phyloP scores from a whole-genome alignment of 129 eudicot species.

The Chrysanthemum makinoi region DNA sequence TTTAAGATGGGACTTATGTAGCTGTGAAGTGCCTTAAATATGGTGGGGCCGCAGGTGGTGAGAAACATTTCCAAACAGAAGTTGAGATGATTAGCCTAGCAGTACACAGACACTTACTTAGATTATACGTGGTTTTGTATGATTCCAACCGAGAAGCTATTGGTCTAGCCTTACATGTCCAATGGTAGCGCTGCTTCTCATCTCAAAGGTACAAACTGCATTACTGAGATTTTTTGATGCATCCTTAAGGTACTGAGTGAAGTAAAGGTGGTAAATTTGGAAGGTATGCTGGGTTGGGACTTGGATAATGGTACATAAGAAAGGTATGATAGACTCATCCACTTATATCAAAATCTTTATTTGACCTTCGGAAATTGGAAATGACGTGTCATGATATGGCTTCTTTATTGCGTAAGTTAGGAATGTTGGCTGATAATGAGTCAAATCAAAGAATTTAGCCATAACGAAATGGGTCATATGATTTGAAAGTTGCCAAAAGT shows the following conservation, averaged over 20 bases:
- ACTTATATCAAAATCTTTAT: too few relatives aligned
- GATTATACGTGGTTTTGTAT: slow-evolving; percentile 73
- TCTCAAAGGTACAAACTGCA: slow-evolving; percentile 57
- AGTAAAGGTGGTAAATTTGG: background rate
- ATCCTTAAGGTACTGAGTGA: background rate
- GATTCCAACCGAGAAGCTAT: slow-evolving; percentile 69
- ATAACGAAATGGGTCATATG: too few relatives aligned
- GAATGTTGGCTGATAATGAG: too few relatives aligned
- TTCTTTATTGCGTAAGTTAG: too few relatives aligned
- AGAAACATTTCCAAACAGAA: slow-evolving; percentile 73
- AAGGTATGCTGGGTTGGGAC: too few relatives aligned
- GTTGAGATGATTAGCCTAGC: slow-evolving; percentile 91
- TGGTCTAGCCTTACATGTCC: slow-evolving; percentile 85
- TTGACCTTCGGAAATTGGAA: too few relatives aligned
- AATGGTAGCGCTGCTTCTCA: slow-evolving; percentile 91
- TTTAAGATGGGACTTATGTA: slow-evolving; percentile 62
- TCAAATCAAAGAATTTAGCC: too few relatives aligned
- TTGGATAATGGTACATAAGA: too few relatives aligned
- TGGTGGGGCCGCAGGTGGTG: slow-evolving; percentile 67
- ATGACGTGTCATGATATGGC: too few relatives aligned
- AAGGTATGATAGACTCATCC: too few relatives aligned
- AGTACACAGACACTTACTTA: slow-evolving; percentile 72
- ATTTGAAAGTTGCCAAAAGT: too few relatives aligned
- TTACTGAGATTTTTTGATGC: background rate
- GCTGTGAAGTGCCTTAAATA: slow-evolving; percentile 86